These are phyloP conservation scores for Exophiala oligosperma DNA, from an alignment of 2,329 filamentous ascomycete species.

Conservation along the genomic window DNA sequence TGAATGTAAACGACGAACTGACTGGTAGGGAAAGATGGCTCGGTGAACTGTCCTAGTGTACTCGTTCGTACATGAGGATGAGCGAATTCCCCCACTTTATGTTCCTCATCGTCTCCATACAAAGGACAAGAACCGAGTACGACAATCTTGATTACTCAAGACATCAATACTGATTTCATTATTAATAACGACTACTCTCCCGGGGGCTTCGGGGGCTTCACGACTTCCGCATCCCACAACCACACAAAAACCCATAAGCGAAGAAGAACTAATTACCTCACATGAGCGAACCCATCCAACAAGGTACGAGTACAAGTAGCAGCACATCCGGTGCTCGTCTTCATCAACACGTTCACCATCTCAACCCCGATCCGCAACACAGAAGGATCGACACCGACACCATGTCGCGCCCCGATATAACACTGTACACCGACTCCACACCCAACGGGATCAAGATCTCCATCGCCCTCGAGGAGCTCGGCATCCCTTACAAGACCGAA, in stretches of 20 bases:
- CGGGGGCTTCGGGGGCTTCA: no score
- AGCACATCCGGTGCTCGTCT: slow-evolving; percentile 5
- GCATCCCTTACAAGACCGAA: slow-evolving; percentile 43
- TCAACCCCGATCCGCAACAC: neutral
- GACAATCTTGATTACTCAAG: neutral
- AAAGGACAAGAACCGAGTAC: neutral
- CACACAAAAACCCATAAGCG: neutral
- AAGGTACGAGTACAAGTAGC: neutral
- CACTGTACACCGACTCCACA: slow-evolving; percentile 78
- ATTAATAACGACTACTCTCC: neutral
- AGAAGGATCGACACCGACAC: neutral
- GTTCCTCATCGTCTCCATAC: no score
- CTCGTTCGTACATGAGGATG: no score
- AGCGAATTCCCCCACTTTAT: no score
- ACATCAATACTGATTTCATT: neutral
- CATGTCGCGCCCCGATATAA: slow-evolving; percentile 51
- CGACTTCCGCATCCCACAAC: no score
- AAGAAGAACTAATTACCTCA: neutral
- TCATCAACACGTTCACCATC: slow-evolving; percentile 19
- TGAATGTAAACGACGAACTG: no score
- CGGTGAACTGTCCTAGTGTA: no score
- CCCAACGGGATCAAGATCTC: slow-evolving; percentile 90
- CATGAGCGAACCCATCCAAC: neutral
- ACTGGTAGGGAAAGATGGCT: no score
- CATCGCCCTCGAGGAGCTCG: slow-evolving; percentile 82